Percentiles rank a stretch among this genome's conserved stretches.
Evolutionary conservation across 1,139 yeast genomes (phyloP).

Genomic region (Lodderomyces elongisporus): DNA sequence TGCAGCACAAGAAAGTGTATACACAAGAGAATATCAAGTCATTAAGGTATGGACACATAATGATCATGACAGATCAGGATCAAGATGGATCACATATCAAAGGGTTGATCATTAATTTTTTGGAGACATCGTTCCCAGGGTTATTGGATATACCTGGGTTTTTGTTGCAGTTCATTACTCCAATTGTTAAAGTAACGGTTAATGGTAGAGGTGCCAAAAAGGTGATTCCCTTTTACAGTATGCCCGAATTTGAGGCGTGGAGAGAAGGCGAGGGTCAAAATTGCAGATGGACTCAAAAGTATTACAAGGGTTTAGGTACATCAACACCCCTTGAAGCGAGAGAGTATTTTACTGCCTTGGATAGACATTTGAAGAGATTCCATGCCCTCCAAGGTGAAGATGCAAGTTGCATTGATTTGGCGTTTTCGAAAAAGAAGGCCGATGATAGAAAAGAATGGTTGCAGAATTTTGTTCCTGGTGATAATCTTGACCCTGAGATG

Average conservation of each 20-base stretch:
- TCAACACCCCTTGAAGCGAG: slow-evolving; percentile 78
- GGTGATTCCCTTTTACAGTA: slow-evolving; percentile 75
- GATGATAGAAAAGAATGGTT: slow-evolving; percentile 98
- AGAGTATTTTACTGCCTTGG: slow-evolving; percentile 83
- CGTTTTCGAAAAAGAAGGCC: slow-evolving; percentile 92
- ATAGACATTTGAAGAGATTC: slow-evolving; percentile 80
- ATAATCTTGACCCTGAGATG: slow-evolving; percentile 81
- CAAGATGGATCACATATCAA: slow-evolving; percentile 99
- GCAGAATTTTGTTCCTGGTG: slow-evolving; percentile 84
- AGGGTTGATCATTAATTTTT: slow-evolving; percentile 88
- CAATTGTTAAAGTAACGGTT: slow-evolving; percentile 87
- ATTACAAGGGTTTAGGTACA: slow-evolving; percentile 98
- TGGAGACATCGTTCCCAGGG: slow-evolving; percentile 94
- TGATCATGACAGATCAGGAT: slow-evolving; percentile 99
- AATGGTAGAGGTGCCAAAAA: slow-evolving; percentile 43
- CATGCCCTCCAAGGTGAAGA: slow-evolving; percentile 82
- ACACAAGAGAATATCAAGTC: slow-evolving; percentile 56
- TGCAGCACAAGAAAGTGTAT: slow-evolving; percentile 87
- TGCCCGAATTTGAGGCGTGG: slow-evolving; percentile 97
- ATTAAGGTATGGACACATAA: slow-evolving; percentile 89
- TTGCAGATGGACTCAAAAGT: slow-evolving; percentile 88
- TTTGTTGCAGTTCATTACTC: slow-evolving; percentile 89
- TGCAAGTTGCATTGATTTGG: slow-evolving; percentile 77
- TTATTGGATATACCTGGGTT: slow-evolving; percentile 87
- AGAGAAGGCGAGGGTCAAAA: slow-evolving; percentile 74